These are phyloP conservation scores for Neonectria ditissima DNA, from an alignment of 2,329 filamentous ascomycete genomes.

Conservation along the genomic window DNA sequence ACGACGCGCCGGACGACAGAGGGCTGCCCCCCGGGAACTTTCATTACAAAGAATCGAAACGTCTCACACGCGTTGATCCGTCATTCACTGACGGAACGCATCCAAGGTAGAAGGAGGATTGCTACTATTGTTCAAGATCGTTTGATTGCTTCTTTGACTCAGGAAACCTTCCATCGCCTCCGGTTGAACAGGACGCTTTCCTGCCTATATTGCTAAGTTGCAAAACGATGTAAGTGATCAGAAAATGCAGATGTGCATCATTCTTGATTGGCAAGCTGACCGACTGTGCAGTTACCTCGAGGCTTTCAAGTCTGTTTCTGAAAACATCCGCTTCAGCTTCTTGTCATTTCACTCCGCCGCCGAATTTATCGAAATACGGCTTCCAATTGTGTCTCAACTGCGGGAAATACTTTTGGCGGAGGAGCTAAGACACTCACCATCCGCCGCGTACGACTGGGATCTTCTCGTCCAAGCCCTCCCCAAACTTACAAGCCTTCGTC, in stretches of 20 bases:
- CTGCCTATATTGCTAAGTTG: conserved; percentile 5
- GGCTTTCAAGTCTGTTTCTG: neutral
- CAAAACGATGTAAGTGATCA: conserved; percentile 2
- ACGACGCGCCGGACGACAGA: neutral
- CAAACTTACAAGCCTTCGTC: conserved; percentile 1
- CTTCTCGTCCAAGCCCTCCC: neutral
- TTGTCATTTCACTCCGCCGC: neutral
- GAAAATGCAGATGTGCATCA: neutral
- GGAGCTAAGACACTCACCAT: neutral
- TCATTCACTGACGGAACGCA: conserved; percentile 10
- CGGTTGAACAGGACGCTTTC: conserved; percentile 4
- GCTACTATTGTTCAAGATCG: conserved; percentile 3
- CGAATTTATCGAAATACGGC: neutral
- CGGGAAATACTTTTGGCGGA: neutral
- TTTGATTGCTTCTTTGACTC: conserved; percentile 7
- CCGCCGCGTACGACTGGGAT: neutral
- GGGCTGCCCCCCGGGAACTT: conserved; percentile 8
- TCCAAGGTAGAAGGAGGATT: conserved; percentile 16
- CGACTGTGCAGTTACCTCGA: neutral
- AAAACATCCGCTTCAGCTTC: conserved; percentile 10
- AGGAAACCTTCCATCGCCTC: neutral
- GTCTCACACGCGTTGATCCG: neutral
- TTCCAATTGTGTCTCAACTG: conserved; percentile 2
- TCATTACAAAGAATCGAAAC: conserved; percentile 3
- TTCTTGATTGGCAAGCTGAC: neutral